phyloP scores from a whole-genome alignment of 257 asterid species.

The Lavandula angustifolia region DNA sequence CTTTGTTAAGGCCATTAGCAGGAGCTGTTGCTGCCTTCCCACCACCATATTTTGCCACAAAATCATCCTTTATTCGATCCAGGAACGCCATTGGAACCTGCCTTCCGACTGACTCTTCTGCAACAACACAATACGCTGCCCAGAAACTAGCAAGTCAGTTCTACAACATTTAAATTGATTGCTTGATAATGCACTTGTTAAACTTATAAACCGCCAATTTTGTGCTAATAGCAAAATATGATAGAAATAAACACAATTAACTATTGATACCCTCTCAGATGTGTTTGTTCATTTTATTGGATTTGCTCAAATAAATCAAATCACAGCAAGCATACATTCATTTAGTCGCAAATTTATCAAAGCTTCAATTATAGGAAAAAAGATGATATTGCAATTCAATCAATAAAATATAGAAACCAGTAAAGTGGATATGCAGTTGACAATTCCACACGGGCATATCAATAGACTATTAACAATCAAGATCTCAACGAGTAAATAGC shows the following conservation, averaged over 20 bases:
- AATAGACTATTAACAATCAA: neutral
- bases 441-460: slow-evolving; percentile 12
- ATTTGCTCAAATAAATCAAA: neutral
- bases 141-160: slow-evolving; percentile 21
- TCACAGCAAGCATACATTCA: slow-evolving; percentile 13
- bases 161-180: neutral
- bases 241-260: neutral
- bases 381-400: slow-evolving; percentile 10
- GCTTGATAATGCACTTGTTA: neutral
- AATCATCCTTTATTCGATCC: slow-evolving; percentile 81
- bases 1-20: slow-evolving; percentile 70
- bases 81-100: slow-evolving; percentile 80
- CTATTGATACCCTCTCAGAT: neutral
- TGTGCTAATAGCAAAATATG: neutral
- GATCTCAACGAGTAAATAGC: slow-evolving; percentile 18
- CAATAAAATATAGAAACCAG: neutral
- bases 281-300: neutral
- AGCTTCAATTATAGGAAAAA: neutral
- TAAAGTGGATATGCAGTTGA: neutral
- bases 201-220: neutral
- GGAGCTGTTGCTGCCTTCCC: slow-evolving; percentile 80
- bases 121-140: slow-evolving; percentile 88
- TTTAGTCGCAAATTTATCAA: neutral
- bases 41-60: slow-evolving; percentile 63
- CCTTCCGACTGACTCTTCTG: slow-evolving; percentile 83